phyloP scores from a whole-genome alignment of 164 flowering plant genomes.

The Taxillus chinensis region DNA sequence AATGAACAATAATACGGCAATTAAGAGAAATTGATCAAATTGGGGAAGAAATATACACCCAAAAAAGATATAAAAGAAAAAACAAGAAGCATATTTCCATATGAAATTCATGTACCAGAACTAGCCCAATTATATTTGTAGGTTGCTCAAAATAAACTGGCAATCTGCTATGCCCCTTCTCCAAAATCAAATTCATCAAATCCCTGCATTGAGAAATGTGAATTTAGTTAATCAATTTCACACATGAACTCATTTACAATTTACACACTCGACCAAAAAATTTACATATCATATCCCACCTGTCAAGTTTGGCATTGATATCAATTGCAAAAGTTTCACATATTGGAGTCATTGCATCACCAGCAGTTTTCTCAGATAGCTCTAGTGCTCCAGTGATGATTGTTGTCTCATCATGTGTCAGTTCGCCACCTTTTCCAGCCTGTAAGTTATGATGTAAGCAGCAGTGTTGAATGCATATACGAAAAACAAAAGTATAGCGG shows the following conservation, averaged over 20 bases:
- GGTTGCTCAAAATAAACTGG: constrained; percentile 91
- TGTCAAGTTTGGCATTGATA: constrained; percentile 64
- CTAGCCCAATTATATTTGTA: constrained; percentile 80
- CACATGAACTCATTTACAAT: background rate
- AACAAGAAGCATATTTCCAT: background rate
- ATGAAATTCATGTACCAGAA: constrained; percentile 44
- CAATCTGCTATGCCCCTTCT: constrained; percentile 81
- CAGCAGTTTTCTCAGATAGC: constrained; percentile 74
- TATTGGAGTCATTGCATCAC: constrained; percentile 95
- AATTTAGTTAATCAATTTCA: background rate
- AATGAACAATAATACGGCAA: too few species aligned
- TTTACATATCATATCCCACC: constrained; percentile 18
- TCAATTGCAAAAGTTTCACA: constrained; percentile 80
- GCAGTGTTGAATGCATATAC: too few species aligned
- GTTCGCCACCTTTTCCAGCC: constrained; percentile 99
- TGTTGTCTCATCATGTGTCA: constrained; percentile 95
- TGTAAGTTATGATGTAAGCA: constrained; percentile 8
- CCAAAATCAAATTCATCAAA: constrained; percentile 45
- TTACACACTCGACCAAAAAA: background rate
- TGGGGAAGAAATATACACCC: too few species aligned
- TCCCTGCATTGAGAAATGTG: constrained; percentile 19
- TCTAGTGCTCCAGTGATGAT: constrained; percentile 97
- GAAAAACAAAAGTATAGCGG: too few species aligned
- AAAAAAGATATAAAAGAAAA: background rate
- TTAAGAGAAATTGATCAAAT: too few species aligned